Evolutionary conservation across 2,329 filamentous ascomycete genomes (phyloP).

Genomic region (Fusarium falciforme): DNA sequence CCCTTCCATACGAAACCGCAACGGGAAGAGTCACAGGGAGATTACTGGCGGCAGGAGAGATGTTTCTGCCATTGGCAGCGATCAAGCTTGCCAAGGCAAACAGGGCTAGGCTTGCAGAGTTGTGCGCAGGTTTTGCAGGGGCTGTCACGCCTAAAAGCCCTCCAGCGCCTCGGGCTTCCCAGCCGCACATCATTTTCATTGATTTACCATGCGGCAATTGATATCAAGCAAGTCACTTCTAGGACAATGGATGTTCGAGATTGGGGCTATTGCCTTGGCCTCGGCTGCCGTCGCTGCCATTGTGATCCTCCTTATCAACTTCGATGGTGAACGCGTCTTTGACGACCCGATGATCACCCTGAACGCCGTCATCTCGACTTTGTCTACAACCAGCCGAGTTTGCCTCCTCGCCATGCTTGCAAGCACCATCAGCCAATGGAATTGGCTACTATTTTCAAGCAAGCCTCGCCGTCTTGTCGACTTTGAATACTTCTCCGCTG

Average conservation of each 20-base stretch:
- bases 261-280: constrained; percentile 3
- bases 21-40: neutral
- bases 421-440: constrained; percentile 24
- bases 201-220: neutral
- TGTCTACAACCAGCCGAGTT: constrained; percentile 23
- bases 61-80: neutral
- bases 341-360: constrained; percentile 22
- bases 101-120: neutral
- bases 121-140: neutral
- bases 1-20: neutral
- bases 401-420: constrained; percentile 13
- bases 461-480: constrained; percentile 20
- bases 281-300: constrained; percentile 11
- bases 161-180: neutral
- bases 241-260: constrained; percentile 9
- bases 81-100: neutral
- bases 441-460: constrained; percentile 24
- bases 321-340: constrained; percentile 17
- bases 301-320: constrained; percentile 10
- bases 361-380: constrained; percentile 24
- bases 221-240: neutral
- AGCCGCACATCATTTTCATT: neutral
- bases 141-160: neutral
- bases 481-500: constrained; percentile 26
- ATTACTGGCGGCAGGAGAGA: neutral